Evolutionary conservation across 1,284 basidiomycete genomes (phyloP).

Genomic region (Sporisorium graminicola): DNA sequence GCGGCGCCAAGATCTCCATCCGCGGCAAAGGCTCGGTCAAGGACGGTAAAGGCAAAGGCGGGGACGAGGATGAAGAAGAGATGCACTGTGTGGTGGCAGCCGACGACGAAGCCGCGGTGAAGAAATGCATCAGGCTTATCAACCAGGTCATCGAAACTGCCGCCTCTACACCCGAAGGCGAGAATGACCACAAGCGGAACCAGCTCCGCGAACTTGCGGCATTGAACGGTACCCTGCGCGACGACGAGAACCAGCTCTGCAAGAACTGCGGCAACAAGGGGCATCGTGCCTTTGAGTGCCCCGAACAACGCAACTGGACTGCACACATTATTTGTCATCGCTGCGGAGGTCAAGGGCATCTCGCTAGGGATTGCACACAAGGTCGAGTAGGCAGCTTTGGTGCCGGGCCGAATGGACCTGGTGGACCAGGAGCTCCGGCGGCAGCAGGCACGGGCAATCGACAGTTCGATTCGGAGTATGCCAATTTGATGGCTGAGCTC

Average conservation of each 20-base stretch:
- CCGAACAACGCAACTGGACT: constrained; percentile 66
- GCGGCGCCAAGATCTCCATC: constrained; percentile 98
- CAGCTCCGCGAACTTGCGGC: constrained; percentile 98
- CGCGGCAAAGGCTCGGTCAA: constrained; percentile 98
- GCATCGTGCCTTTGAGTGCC: constrained; percentile 70
- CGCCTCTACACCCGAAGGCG: constrained; percentile 97
- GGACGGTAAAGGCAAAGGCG: constrained; percentile 94
- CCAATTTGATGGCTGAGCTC: constrained; percentile 95
- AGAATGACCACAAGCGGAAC: constrained; percentile 99
- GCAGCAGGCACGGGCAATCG: constrained; percentile 55
- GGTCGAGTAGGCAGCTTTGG: constrained; percentile 74
- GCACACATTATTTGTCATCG: constrained; percentile 67
- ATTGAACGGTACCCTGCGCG: constrained; percentile 96
- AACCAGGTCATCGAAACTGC: constrained; percentile 99
- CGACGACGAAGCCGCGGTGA: constrained; percentile 91
- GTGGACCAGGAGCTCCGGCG: constrained; percentile 41
- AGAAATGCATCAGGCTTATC: constrained; percentile 90
- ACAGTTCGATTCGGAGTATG: constrained; percentile 94
- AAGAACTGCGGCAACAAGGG: constrained; percentile 96
- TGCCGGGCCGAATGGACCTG: constrained; percentile 73
- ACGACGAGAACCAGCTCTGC: constrained; percentile 99
- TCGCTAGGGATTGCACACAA: constrained; percentile 66
- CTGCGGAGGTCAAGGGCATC: constrained; percentile 67
- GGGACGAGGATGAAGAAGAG: constrained; percentile 94
- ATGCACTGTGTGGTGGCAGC: constrained; percentile 96